These are phyloP conservation scores for Amylostereum areolatum DNA, from an alignment of 1,284 basidiomycete genomes.

Conservation along the genomic window DNA sequence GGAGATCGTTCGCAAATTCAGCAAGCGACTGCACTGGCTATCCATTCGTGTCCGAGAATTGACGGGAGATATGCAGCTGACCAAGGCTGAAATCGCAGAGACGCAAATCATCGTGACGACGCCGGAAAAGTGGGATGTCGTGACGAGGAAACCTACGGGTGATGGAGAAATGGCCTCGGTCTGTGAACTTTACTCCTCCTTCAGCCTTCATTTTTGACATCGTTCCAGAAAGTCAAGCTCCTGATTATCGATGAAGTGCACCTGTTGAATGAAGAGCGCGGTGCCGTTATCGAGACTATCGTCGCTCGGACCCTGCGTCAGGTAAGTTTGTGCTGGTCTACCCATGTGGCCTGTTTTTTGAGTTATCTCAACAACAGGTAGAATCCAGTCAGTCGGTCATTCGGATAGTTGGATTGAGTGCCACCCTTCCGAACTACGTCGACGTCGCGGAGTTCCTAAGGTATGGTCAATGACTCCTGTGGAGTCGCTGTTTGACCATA, in stretches of 20 bases:
- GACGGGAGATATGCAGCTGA: conserved; percentile 98
- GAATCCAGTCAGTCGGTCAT: conserved; percentile 97
- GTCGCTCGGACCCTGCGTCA: conserved; percentile 94
- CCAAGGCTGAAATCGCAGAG: conserved; percentile 88
- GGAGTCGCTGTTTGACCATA: neutral
- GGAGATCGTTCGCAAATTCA: conserved; percentile 92
- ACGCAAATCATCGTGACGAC: conserved; percentile 99
- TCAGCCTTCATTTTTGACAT: conserved; percentile 4
- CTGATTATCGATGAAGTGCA: conserved; percentile 99
- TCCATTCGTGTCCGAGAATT: conserved; percentile 86
- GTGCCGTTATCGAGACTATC: conserved; percentile 98
- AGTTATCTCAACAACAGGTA: conserved; percentile 44
- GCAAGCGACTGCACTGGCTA: conserved; percentile 89
- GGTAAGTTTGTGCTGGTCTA: conserved; percentile 32
- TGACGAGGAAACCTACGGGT: conserved; percentile 94
- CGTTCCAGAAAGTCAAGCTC: conserved; percentile 77
- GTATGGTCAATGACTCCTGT: conserved; percentile 30
- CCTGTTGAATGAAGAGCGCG: conserved; percentile 95
- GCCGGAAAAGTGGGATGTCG: conserved; percentile 99
- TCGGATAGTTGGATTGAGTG: conserved; percentile 97
- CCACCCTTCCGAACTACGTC: conserved; percentile 95
- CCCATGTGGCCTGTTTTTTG: neutral
- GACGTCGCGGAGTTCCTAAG: conserved; percentile 96
- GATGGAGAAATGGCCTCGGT: conserved; percentile 94
- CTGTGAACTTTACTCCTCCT: conserved; percentile 18